A percentile compares a stretch with the other conserved stretches of the same genome.
Evolutionary conservation across 768 basidiomycete species (phyloP).

Genomic region (Serendipita sp.): DNA sequence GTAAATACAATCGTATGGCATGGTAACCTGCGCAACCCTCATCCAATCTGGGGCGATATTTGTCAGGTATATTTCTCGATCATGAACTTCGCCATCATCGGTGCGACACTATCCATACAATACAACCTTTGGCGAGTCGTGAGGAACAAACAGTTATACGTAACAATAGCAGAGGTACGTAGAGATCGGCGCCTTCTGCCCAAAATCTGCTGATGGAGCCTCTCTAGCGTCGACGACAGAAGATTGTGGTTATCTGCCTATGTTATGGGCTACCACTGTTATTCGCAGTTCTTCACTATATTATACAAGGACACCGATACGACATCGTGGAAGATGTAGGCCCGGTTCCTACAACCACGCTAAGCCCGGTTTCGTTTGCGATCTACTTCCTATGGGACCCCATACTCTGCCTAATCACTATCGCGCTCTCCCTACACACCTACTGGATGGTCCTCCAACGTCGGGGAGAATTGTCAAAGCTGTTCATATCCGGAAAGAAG

Average conservation of each 20-base stretch:
- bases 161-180: neutral
- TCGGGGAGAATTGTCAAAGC: neutral
- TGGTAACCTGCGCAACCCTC: neutral
- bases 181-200: neutral
- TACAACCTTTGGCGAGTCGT: neutral
- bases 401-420: neutral
- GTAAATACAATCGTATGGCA: neutral
- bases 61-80: neutral
- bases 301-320: conserved; percentile 47
- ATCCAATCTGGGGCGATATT: neutral
- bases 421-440: neutral
- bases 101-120: neutral
- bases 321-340: conserved; percentile 44
- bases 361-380: conserved; percentile 29
- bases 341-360: conserved; percentile 35
- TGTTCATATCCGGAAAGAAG: neutral
- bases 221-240: neutral
- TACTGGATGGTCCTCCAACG: neutral
- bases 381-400: conserved; percentile 24
- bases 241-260: neutral
- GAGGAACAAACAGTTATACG: neutral
- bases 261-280: neutral
- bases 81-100: neutral
- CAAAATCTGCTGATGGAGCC: neutral
- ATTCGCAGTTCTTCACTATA: conserved; percentile 18